A percentile compares a stretch with the other conserved stretches of the same genome.
These are phyloP conservation scores for Orbilia quercus DNA, from an alignment of 2,329 filamentous ascomycete species.

Conservation along the genomic window DNA sequence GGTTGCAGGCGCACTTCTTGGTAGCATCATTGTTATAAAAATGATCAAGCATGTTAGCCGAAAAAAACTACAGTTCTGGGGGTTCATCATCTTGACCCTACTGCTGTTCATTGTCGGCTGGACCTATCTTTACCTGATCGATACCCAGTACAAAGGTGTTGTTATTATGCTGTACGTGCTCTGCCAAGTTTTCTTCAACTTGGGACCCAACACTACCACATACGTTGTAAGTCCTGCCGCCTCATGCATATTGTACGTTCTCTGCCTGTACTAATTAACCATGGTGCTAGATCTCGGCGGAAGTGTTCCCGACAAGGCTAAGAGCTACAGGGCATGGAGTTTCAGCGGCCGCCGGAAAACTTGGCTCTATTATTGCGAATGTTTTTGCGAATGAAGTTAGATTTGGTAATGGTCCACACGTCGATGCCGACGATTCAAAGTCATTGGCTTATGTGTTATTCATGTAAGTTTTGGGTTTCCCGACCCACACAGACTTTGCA, in stretches of 20 bases:
- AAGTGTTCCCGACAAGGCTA: slow-evolving; percentile 62
- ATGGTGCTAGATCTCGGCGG: slow-evolving; percentile 60
- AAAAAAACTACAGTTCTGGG: slow-evolving; percentile 75
- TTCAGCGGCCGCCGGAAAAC: slow-evolving; percentile 62
- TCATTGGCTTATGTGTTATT: slow-evolving; percentile 17
- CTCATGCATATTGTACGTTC: neutral
- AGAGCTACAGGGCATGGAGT: slow-evolving; percentile 62
- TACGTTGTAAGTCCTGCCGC: slow-evolving; percentile 11
- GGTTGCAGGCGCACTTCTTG: slow-evolving; percentile 79
- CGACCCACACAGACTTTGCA: neutral
- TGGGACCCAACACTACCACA: slow-evolving; percentile 62
- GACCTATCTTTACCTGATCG: slow-evolving; percentile 64
- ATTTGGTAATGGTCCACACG: slow-evolving; percentile 12
- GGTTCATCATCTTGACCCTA: slow-evolving; percentile 64
- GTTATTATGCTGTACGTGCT: slow-evolving; percentile 65
- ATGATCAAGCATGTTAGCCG: slow-evolving; percentile 78
- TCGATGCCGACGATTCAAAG: slow-evolving; percentile 16
- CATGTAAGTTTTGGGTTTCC: slow-evolving; percentile 8
- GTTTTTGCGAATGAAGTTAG: slow-evolving; percentile 70
- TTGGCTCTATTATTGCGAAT: slow-evolving; percentile 62
- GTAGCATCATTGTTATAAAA: slow-evolving; percentile 79
- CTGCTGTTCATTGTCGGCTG: slow-evolving; percentile 65
- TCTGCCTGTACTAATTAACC: neutral
- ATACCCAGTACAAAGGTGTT: slow-evolving; percentile 58
- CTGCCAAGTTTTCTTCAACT: slow-evolving; percentile 66